These are phyloP conservation scores for Cutaneotrichosporon sp. DNA, from an alignment of 1,284 basidiomycete species.

Conservation along the genomic window DNA sequence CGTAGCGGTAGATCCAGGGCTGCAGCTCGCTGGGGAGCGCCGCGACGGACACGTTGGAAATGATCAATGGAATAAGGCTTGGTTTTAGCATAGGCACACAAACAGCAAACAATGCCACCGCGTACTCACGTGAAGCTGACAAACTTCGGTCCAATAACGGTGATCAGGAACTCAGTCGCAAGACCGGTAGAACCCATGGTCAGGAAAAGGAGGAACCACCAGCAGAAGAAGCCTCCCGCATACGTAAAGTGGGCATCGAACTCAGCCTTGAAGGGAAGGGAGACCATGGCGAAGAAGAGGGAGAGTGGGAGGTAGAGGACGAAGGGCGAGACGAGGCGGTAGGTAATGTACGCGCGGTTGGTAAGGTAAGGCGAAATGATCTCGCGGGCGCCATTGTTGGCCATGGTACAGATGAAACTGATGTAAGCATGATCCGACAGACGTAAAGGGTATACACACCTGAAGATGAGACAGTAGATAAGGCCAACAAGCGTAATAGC, in stretches of 20 bases:
- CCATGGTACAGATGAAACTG: constrained; percentile 48
- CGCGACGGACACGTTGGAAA: constrained; percentile 63
- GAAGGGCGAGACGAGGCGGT: constrained; percentile 58
- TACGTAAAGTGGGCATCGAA: constrained; percentile 46
- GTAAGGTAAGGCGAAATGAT: constrained; percentile 53
- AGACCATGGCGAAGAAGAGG: constrained; percentile 61
- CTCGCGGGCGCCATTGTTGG: constrained; percentile 49
- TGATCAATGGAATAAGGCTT: constrained; percentile 53
- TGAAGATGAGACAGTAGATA: constrained; percentile 62
- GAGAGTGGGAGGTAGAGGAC: constrained; percentile 60
- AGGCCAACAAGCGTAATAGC: constrained; percentile 65
- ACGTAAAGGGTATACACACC: constrained; percentile 10
- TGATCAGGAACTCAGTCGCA: constrained; percentile 51
- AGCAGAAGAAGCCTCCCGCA: constrained; percentile 62
- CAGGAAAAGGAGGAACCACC: constrained; percentile 67
- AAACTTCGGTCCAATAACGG: constrained; percentile 43
- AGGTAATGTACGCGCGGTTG: constrained; percentile 55
- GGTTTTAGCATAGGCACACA: no score
- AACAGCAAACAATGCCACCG: no score
- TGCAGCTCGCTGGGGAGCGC: constrained; percentile 61
- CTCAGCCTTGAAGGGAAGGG: constrained; percentile 60
- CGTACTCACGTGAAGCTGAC: constrained; percentile 36
- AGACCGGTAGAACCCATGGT: constrained; percentile 49
- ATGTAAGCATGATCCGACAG: constrained; percentile 44
- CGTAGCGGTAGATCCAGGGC: constrained; percentile 58